Percentiles rank a stretch among this genome's conserved stretches.
Conservation (phyloP, 164 flowering plant genomes). For the Tetracentron sinense region DNA sequence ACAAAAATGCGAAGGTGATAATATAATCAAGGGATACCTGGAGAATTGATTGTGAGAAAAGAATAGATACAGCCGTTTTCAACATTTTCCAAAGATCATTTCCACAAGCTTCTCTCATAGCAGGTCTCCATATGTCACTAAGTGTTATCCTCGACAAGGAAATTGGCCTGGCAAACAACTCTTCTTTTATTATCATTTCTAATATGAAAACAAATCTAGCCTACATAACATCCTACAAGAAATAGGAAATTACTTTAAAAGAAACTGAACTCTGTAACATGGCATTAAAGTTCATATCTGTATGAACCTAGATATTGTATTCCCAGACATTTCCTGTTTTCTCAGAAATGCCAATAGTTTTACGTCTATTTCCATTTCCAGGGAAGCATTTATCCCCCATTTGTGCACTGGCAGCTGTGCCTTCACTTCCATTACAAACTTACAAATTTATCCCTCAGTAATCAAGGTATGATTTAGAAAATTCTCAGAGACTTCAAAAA, state of each 20-base stretch:
- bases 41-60: slow-evolving; percentile 68
- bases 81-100: slow-evolving; percentile 67
- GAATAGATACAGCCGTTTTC: slow-evolving; percentile 62
- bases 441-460: not conserved
- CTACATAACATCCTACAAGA: slow-evolving; percentile 1
- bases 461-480: too few relatives aligned
- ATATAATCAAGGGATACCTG: slow-evolving; percentile 47
- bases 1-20: not conserved
- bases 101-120: slow-evolving; percentile 57
- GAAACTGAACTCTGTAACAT: not conserved
- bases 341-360: not conserved
- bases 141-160: slow-evolving; percentile 81
- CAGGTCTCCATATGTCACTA: slow-evolving; percentile 91
- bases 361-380: not conserved
- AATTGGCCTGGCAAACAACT: slow-evolving; percentile 56
- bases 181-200: slow-evolving; percentile 8
- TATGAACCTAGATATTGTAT: not conserved
- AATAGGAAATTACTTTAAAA: not conserved
- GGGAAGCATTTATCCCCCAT: too few relatives aligned
- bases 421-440: not conserved
- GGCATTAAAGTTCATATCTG: not conserved
- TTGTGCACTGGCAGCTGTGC: not conserved
- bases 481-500: too few relatives aligned
- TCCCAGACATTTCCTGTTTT: not conserved
- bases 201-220: not conserved